Percentiles rank a stretch among this genome's conserved stretches.
Conservation (phyloP, 192 early-diverging fungal species). For the Coemansia sp. region DNA sequence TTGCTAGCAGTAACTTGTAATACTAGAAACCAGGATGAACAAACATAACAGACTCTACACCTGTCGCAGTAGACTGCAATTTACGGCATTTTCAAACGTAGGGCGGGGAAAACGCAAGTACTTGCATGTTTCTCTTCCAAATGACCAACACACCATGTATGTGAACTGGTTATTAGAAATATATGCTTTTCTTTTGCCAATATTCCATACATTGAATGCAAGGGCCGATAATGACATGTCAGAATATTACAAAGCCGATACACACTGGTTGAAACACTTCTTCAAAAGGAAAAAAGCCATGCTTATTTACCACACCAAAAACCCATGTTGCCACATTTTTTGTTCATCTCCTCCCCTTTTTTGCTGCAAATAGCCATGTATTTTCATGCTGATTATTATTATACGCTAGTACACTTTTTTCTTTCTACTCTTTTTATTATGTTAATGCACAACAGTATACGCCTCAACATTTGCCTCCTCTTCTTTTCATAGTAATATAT, state of each 20-base stretch:
- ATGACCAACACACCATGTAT: too few relatives aligned
- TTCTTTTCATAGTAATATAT: background rate
- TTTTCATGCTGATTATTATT: constrained; percentile 4
- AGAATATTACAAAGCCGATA: too few relatives aligned
- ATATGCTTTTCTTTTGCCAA: too few relatives aligned
- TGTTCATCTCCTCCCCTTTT: background rate
- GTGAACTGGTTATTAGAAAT: too few relatives aligned
- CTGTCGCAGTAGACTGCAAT: background rate
- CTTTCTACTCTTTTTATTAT: background rate
- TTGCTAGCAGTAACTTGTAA: too few relatives aligned
- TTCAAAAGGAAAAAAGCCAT: constrained; percentile 2
- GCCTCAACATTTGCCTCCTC: background rate
- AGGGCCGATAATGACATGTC: too few relatives aligned
- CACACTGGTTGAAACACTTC: background rate
- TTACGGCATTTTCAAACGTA: constrained; percentile 1
- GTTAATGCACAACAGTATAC: background rate
- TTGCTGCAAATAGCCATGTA: background rate
- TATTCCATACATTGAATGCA: too few relatives aligned
- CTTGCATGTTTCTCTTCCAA: too few relatives aligned
- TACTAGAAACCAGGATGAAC: too few relatives aligned
- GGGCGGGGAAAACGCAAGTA: too few relatives aligned
- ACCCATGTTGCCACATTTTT: constrained; percentile 2
- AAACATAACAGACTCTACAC: background rate
- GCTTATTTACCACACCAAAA: constrained; percentile 3
- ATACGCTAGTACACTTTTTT: background rate